Evolutionary conservation across 2,329 filamentous ascomycete genomes (phyloP).

Genomic region (Colletotrichum cereale): DNA sequence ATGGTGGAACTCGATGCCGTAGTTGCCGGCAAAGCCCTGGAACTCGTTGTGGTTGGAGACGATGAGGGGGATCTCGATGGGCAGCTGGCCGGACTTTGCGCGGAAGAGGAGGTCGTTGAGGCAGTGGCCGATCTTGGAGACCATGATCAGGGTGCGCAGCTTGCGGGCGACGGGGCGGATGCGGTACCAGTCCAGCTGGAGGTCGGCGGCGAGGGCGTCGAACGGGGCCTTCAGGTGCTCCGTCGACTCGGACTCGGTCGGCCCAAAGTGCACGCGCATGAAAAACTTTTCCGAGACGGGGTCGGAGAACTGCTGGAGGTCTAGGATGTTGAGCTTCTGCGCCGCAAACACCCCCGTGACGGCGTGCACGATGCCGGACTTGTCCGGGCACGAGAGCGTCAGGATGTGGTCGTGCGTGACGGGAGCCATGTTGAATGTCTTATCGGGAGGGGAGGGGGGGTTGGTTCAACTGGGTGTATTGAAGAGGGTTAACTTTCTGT

Average conservation of each 20-base stretch:
- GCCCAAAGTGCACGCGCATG: constrained; percentile 88
- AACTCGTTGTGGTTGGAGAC: constrained; percentile 88
- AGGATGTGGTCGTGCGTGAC: constrained; percentile 68
- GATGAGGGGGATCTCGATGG: constrained; percentile 81
- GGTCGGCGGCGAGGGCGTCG: constrained; percentile 69
- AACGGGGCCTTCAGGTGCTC: constrained; percentile 69
- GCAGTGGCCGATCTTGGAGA: constrained; percentile 89
- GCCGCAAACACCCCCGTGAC: constrained; percentile 82
- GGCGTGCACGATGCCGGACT: constrained; percentile 86
- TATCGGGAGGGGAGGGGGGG: neutral
- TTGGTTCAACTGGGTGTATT: neutral
- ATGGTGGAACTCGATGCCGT: constrained; percentile 84
- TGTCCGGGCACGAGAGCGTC: constrained; percentile 86
- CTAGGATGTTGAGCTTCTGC: constrained; percentile 83
- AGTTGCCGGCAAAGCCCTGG: constrained; percentile 74
- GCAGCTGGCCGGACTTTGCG: constrained; percentile 78
- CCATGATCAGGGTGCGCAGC: constrained; percentile 86
- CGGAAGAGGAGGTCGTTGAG: constrained; percentile 88
- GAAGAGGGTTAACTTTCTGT: neutral
- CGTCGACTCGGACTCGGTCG: constrained; percentile 63
- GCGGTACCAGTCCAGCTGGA: constrained; percentile 76
- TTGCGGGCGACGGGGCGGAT: constrained; percentile 77
- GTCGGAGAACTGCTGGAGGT: constrained; percentile 88
- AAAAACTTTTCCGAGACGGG: constrained; percentile 82
- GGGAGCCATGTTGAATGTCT: constrained; percentile 39